Evolutionary conservation across 1,139 yeast species (phyloP).

Genomic region (Lodderomyces orthopsilosis): DNA sequence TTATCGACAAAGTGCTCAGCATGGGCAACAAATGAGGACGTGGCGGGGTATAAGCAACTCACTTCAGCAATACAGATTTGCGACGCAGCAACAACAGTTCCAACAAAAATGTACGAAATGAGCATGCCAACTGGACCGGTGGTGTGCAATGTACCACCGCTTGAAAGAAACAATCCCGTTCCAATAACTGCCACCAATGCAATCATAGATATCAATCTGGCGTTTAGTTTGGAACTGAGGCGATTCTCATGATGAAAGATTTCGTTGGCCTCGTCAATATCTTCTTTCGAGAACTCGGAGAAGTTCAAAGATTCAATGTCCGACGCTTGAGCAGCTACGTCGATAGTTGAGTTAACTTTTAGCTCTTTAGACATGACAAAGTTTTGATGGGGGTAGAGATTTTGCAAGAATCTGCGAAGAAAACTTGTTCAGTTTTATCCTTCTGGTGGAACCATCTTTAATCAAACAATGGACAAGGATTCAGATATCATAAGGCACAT

Average conservation of each 20-base stretch:
- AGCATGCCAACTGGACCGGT: slow-evolving; percentile 21
- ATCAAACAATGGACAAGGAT: no score
- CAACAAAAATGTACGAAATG: slow-evolving; percentile 20
- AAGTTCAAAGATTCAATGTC: slow-evolving; percentile 10
- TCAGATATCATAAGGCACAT: slow-evolving; percentile 20
- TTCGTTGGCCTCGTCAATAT: slow-evolving; percentile 10
- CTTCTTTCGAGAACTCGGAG: slow-evolving; percentile 1
- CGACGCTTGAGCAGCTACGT: slow-evolving; percentile 16
- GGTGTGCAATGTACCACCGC: slow-evolving; percentile 19
- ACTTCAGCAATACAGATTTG: slow-evolving; percentile 28
- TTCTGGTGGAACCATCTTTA: no score
- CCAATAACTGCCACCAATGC: slow-evolving; percentile 29
- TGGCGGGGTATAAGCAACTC: slow-evolving; percentile 28
- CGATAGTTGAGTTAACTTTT: no score
- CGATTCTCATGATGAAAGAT: slow-evolving; percentile 13
- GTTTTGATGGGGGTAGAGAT: no score
- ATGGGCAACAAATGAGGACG: slow-evolving; percentile 27
- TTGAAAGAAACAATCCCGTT: slow-evolving; percentile 22
- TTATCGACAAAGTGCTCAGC: slow-evolving; percentile 26
- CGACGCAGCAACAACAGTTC: slow-evolving; percentile 18
- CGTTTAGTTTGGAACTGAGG: slow-evolving; percentile 17
- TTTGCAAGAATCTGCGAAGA: no score
- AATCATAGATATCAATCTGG: slow-evolving; percentile 31
- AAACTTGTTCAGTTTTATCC: no score
- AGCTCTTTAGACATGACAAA: no score